Evolutionary conservation across 208 protist species (phyloP).

Genomic region (Leishmania lainsoni): DNA sequence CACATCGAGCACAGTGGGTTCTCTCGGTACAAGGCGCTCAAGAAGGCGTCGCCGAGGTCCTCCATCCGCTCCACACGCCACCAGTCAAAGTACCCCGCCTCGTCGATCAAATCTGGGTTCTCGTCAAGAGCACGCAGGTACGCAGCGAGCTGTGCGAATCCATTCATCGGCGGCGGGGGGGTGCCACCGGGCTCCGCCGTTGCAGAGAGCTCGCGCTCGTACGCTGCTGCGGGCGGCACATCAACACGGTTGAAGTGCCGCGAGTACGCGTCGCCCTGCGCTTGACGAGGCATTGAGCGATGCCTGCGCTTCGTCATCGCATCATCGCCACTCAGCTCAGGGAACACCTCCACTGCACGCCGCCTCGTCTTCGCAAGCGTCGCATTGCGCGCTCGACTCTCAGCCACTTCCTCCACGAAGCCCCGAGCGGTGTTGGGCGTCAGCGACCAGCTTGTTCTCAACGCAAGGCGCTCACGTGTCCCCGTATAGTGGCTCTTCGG

Average conservation of each 20-base stretch:
- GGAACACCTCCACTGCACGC: not conserved
- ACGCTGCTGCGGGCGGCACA: not conserved
- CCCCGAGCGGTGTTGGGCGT: slow-evolving; percentile 18
- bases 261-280: slow-evolving; percentile 9
- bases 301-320: too few species aligned
- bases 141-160: too few species aligned
- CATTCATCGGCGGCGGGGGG: too few species aligned
- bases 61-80: slow-evolving; percentile 18
- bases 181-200: too few species aligned
- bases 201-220: not conserved
- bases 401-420: not conserved
- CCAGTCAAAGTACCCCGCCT: slow-evolving; percentile 24
- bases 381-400: not conserved
- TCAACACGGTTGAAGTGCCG: slow-evolving; percentile 4
- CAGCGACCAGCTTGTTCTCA: not conserved
- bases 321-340: not conserved
- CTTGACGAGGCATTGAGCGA: too few species aligned
- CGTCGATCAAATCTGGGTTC: not conserved
- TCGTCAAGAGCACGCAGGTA: too few species aligned
- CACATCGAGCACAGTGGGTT: slow-evolving; percentile 25
- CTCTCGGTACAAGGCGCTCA: slow-evolving; percentile 2
- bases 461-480: not conserved
- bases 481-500: not conserved
- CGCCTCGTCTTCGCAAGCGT: not conserved
- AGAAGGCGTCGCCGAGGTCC: slow-evolving; percentile 14